These are phyloP conservation scores for Kalmusia sp. DNA, from an alignment of 2,329 filamentous ascomycete species.

Conservation along the genomic window DNA sequence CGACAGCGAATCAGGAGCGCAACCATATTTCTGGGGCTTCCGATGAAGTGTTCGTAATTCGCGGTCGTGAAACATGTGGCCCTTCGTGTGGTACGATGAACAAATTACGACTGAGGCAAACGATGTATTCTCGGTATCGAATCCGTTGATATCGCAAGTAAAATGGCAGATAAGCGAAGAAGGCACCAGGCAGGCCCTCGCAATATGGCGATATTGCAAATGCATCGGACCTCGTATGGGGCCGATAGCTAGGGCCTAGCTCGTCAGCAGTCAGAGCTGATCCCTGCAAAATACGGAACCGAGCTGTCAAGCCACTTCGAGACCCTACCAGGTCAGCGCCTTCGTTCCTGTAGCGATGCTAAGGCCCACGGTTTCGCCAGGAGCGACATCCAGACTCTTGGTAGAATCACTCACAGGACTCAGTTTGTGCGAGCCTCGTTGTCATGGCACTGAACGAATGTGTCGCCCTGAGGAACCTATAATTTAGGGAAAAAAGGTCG, in stretches of 20 bases:
- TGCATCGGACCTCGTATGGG: slow-evolving; percentile 7
- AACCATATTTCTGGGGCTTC: neutral
- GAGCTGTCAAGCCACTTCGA: neutral
- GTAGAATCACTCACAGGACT: neutral
- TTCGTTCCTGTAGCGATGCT: neutral
- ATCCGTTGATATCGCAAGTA: neutral
- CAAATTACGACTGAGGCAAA: neutral
- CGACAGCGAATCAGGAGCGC: neutral
- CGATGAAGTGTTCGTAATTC: neutral
- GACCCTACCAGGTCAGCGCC: neutral
- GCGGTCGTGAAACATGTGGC: neutral
- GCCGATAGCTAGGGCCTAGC: neutral
- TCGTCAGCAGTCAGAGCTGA: neutral
- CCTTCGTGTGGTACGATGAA: neutral
- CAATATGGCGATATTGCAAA: slow-evolving; percentile 5
- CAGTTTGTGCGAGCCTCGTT: neutral
- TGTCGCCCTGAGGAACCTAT: neutral
- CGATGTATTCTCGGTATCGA: neutral
- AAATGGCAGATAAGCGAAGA: neutral
- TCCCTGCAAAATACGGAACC: neutral
- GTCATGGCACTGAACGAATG: neutral
- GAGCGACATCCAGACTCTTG: neutral
- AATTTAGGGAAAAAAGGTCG: neutral
- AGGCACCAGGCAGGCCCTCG: neutral
- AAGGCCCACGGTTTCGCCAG: neutral